Evolutionary conservation across 1,284 basidiomycete genomes (phyloP), one percentile per base, ranked within the genome.

Genomic region (Trichosporon sp.): DNA sequence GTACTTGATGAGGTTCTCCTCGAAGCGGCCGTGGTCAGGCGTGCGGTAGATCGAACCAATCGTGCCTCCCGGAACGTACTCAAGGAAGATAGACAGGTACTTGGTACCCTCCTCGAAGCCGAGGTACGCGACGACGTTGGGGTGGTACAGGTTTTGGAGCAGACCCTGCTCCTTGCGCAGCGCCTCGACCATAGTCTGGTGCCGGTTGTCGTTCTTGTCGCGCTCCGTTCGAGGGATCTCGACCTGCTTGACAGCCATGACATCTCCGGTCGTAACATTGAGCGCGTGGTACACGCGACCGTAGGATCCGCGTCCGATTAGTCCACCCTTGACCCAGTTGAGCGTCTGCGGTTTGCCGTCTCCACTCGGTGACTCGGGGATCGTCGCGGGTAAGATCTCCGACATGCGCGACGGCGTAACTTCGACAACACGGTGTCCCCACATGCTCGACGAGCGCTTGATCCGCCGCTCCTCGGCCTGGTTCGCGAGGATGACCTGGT

Each of bases 231-330:
- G 90, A 0, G 96, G 96, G 71, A 96, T 88, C 83, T 98, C 96
- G 66, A 99, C 97, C 85, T 99, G 97, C 85, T 99, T 99, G 76
- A 99, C 97, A 6, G 97, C 97, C 77, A 99, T 96, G 92, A 98
- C 96, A 84, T 99, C 96, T 70, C 96, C 96, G 0, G 96, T 98
- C 0, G 94, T 96, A n/a, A 93, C 94, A 82, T 99, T 99, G 74
- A 99, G 86, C 19, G 94, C 97, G 66, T 98, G 89, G 80, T 98
- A 99, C 37, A 99, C 97, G 66, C 92, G 90, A 6, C 96, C 96
- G 79, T 96, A 99, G 3, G 95, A 97, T 31, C 97, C 97, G 79
- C 93, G 94, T 56, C 97, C 97, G 76, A 99, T 98, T 61, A 98
- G 87, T 83, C 98, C 94, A 73, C 97, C 97, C 79, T 96, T 93